Evolutionary conservation across 2,329 filamentous ascomycete species (phyloP), one percentile per base, ranked within the genome.

Genomic region (Thyridium curvatum): DNA sequence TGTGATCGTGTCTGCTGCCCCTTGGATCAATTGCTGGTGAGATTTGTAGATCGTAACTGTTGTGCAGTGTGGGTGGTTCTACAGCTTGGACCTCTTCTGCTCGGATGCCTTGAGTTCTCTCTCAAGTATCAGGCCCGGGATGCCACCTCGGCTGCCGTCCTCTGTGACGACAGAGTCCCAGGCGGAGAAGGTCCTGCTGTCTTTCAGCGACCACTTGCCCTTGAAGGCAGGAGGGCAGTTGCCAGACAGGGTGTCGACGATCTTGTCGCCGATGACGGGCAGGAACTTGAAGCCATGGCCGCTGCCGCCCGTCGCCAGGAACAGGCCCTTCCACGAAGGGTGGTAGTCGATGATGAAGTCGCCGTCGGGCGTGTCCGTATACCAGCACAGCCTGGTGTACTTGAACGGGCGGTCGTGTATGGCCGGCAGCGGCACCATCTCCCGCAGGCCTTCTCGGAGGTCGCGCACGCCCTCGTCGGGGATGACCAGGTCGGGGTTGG

Each of bases 311-410:
- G 77, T 80, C 0, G 76, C 76, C 17, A 83, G 50, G 50, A 83
- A 82, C 4, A 82, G 59, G 12, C 71, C 69, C 41, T 68, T 55
- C 58, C 75, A 75, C 13, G 67, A 60, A 0, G 84, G 83, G 51
- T 87, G 82, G 57, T 81, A 79, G 52, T 81, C 76, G 43, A 86
- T 69, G 39, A 88, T 68, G 64, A 85, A 88, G 53, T 88, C 79
- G 16, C 77, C 83, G 14, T 76, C 77, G 8, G 77, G 70, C 49
- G 84, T 88, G 61, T 88, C 84, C 5, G 78, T 79, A 56, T 88
- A 88, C 84, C 84, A 88, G 63, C 84, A 88, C 38, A 87, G 61
- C 17, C 81, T 68, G 2, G 78, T 82, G 38, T 68, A 65, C 41
- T 62, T 61, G 63, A 85, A 86, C 2, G 77, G 74, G 18, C 83